phyloP scores from a whole-genome alignment of 768 basidiomycete species.

The Suillus occidentalis region DNA sequence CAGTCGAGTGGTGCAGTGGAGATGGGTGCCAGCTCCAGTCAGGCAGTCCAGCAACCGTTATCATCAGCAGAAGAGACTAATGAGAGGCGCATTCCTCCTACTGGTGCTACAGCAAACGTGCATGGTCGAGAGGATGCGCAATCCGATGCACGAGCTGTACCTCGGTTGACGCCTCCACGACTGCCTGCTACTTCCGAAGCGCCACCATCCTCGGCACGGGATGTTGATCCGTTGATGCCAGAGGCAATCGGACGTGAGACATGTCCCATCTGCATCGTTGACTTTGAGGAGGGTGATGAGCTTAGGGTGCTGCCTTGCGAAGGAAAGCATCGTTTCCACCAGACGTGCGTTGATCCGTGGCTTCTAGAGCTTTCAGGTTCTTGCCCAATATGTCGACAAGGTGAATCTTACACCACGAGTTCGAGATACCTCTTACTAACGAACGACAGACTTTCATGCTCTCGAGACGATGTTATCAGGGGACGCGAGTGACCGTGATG shows the following conservation, averaged over 20 bases:
- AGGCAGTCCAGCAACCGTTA: background rate
- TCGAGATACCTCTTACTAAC: conserved; percentile 2
- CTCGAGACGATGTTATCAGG: conserved; percentile 56
- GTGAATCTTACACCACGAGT: conserved; percentile 38
- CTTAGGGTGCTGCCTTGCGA: conserved; percentile 89
- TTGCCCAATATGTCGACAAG: conserved; percentile 91
- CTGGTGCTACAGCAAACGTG: background rate
- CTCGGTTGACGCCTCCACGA: conserved; percentile 7
- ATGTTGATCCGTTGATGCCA: conserved; percentile 48
- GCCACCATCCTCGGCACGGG: conserved; percentile 5
- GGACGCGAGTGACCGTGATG: conserved; percentile 24
- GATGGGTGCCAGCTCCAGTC: background rate
- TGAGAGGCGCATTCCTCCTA: conserved; percentile 1
- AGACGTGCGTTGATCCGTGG: conserved; percentile 91
- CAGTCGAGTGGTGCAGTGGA: conserved; percentile 15
- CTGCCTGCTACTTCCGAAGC: conserved; percentile 4
- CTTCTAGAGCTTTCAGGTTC: conserved; percentile 85
- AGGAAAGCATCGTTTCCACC: conserved; percentile 88
- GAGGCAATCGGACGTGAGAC: conserved; percentile 77
- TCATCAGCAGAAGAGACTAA: background rate
- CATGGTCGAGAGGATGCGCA: conserved; percentile 7
- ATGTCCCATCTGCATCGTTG: conserved; percentile 93
- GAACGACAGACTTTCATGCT: conserved; percentile 53
- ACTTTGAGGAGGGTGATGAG: conserved; percentile 94
- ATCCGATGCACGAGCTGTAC: conserved; percentile 6